Percentiles rank a stretch among this genome's conserved stretches.
These are phyloP conservation scores for Stylosanthes scabra DNA, from an alignment of 331 rosid species.

Conservation along the genomic window DNA sequence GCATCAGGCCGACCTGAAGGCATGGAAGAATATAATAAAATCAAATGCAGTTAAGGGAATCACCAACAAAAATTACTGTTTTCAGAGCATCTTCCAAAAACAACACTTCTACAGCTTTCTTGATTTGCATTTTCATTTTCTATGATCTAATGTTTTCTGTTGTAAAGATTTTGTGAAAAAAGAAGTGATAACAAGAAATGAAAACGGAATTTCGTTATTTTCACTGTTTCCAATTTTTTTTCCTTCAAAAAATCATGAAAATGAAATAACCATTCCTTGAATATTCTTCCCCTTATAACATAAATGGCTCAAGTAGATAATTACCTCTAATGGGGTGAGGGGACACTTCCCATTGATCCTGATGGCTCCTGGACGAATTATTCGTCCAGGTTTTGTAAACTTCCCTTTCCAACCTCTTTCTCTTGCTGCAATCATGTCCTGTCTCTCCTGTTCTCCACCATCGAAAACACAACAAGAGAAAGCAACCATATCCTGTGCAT, in stretches of 20 bases:
- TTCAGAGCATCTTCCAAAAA: background rate
- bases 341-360: constrained; percentile 98
- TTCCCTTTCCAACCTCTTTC: constrained; percentile 99
- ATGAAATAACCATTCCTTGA: constrained; percentile 18
- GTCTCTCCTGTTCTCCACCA: constrained; percentile 82
- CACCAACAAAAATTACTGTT: background rate
- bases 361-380: constrained; percentile 96
- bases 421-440: constrained; percentile 91
- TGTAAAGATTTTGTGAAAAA: no score
- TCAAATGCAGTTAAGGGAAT: background rate
- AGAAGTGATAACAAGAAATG: no score
- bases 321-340: constrained; percentile 94
- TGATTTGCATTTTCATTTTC: no score
- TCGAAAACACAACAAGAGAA: constrained; percentile 97
- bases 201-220: no score
- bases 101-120: background rate
- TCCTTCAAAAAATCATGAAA: constrained; percentile 17
- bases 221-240: no score
- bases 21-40: constrained; percentile 33
- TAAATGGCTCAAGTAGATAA: constrained; percentile 31
- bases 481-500: constrained; percentile 98
- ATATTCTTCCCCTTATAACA: constrained; percentile 24
- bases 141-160: no score
- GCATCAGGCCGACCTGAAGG: constrained; percentile 94
- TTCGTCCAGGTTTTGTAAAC: constrained; percentile 95